Base-by-base conservation (phyloP, 2,329 filamentous ascomycete species). In the Claviceps sp. region DNA sequence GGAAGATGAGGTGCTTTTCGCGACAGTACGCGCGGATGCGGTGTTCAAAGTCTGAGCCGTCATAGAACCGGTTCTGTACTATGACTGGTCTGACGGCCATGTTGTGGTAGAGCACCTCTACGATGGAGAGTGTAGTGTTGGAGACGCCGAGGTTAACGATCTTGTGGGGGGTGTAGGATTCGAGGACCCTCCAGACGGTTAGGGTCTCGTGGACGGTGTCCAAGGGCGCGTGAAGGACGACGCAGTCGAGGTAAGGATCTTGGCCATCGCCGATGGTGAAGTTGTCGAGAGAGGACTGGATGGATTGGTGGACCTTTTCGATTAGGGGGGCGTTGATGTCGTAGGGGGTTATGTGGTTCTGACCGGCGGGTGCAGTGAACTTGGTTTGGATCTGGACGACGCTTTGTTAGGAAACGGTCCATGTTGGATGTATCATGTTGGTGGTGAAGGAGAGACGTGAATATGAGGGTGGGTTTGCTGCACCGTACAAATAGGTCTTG, bases 41-140 rank as follows among this genome's bases (percentile, higher is more conserved):
- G 0, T 70, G 67, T 56, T 90, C 87, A 58, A 77, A 85, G 2
- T 63, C 61, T 0, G 79, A 84, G 2, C 69, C 66, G 1, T 69
- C 65, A 61, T 83, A 78, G 66, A 93, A 88, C 1, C 85, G 77
- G 61, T 93, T 91, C 67, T 93, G 87, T 5, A 90, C 82, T 1
- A 89, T 75, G 1, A 76, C 71, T 1, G 72, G 72, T 54, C 67
- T 69, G 43, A 71, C 55, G 0, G 59, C 66, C 3, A 71, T 69
- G 18, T 67, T 59, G 1, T 70, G 61, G 54, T 73, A 72, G 1
- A 89, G 67, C 4, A 67, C 65, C 50, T 74, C 63, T 0, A 93
- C 71, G 1, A 79, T 65, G 0, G 72, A 63, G 2, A 85, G 66
- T n/a, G 72, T 70, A n/a, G 78, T 77, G 65, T 93, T 93, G 51